Base-by-base conservation (phyloP, 2,329 filamentous ascomycete species). In the Trichoderma koningiopsis region DNA sequence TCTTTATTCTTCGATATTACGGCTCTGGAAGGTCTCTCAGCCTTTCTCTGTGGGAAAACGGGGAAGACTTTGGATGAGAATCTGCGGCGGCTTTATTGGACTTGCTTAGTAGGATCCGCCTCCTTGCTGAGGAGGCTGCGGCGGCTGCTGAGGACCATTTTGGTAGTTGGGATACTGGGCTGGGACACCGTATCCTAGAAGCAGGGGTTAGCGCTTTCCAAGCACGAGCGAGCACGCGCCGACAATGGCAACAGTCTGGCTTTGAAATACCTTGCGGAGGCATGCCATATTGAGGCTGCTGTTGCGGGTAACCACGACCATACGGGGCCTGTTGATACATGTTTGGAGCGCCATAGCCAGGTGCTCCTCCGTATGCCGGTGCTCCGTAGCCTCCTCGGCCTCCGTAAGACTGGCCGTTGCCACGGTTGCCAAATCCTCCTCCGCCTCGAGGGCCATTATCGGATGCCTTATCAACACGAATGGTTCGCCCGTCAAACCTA, bases 381-480 rank as follows among this genome's bases (percentile, higher is more conserved):
- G 79, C 79, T 49, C 81, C 81, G 71, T 86, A 87, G 59, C 82
- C 81, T 71, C 82, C 82, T 63, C 82, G 79, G 14, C 81, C 79
- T 67, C 83, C 83, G 70, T 84, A 85, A 33, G 76, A 75, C 35
- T 76, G 74, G 58, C 78, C 77, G 61, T 82, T 79, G 55, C 79
- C 77, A 43, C 81, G 78, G 65, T 79, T 76, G 68, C 80, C 80
- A 47, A 76, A 77, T 7, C 37, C 37, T 68, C 77, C 78, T 31
- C 84, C 81, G 68, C 82, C 80, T 69, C 88, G 86, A 58, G 88
- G 85, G 58, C 88, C 88, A 73, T 90, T 91, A 81, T 97, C 94
- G 70, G 93, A 94, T 71, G 94, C 96, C 82, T 94, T 97, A 83
- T 98, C 95, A 73, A 99, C 95, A 75, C 95, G 94, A 80, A 99